Evolutionary conservation across 805 yeast genomes (phyloP), one percentile per base, ranked within the genome.

Genomic region (Saccharomycopsis vini): DNA sequence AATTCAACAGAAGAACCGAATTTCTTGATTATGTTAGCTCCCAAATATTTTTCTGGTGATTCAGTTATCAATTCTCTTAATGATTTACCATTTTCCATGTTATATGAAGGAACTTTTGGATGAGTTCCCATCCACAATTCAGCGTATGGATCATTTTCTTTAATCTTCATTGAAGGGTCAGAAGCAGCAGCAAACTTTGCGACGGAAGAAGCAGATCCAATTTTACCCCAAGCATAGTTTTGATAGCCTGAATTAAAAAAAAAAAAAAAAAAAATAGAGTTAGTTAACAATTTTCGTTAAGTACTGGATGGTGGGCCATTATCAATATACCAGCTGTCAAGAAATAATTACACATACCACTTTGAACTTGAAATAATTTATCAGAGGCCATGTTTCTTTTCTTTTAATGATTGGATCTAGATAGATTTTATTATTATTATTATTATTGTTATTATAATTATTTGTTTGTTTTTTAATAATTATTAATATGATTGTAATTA

Each of bases 91-190:
- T 68, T 62, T 22, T 66, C 73, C 21, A 72, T 71, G 39, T 75
- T 72, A 39, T 63, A 64, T 16, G 95, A 81, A 23, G 97, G 96
- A 10, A 83, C 88, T 37, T 83, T 83, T 42, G 95, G 90, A 61
- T 92, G 98, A 21, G 97, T 88, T 32, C 98, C 98, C 98, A 92
- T 92, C 98, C 98, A 92, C 53, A 92, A 70, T 63, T 92, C 98
- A 15, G 98, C 98, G 59, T 92, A 92, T 9, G 98, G 97, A 57
- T 79, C 76, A 31, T 69, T 42, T 55, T 81, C 89, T 52, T 83
- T 86, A 44, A 88, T 73, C 16, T 57, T 58, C 43, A 85, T 68
- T 10, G 54, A 36, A 2, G 85, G 73, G 62, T 83, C 79, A 36
- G 94, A 77, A 40, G 70, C 68, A 31, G 79, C 70, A 36, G 95